Conservation (phyloP, 345 rosid genomes). For the Viola odorata region DNA sequence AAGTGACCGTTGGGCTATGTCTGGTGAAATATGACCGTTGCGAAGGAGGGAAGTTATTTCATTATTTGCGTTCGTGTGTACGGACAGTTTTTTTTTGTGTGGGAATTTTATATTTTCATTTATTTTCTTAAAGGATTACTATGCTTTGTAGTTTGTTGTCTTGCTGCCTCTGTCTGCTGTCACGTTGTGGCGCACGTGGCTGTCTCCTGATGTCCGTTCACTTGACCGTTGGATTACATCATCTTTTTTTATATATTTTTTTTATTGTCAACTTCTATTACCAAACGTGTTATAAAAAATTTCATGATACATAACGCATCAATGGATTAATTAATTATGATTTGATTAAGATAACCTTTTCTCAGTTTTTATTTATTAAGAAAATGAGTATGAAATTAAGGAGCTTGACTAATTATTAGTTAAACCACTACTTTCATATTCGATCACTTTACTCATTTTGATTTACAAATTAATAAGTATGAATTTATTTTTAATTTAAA, state of each 20-base stretch:
- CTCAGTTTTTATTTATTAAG: no score
- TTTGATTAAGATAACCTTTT: no score
- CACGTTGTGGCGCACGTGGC: slow-evolving; percentile 49
- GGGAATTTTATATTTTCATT: neutral
- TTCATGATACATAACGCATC: slow-evolving; percentile 21
- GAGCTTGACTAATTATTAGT: no score
- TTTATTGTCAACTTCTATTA: neutral
- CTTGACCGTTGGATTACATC: slow-evolving; percentile 43
- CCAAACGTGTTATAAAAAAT: neutral
- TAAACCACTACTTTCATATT: no score
- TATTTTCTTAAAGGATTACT: neutral
- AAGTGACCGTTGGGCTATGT: slow-evolving; percentile 85
- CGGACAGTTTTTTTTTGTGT: slow-evolving; percentile 7
- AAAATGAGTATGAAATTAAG: no score
- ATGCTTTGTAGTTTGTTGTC: neutral
- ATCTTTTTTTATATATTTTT: neutral
- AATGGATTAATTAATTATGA: no score
- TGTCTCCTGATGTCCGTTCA: slow-evolving; percentile 33
- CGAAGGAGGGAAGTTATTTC: slow-evolving; percentile 26
- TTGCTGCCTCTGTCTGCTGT: neutral
- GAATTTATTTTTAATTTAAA: no score
- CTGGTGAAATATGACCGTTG: slow-evolving; percentile 97
- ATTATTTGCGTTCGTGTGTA: slow-evolving; percentile 42
- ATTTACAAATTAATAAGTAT: no score
- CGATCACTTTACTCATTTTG: no score